These are phyloP conservation scores for Fusarium redolens DNA, from an alignment of 2,329 filamentous ascomycete species.

Conservation along the genomic window DNA sequence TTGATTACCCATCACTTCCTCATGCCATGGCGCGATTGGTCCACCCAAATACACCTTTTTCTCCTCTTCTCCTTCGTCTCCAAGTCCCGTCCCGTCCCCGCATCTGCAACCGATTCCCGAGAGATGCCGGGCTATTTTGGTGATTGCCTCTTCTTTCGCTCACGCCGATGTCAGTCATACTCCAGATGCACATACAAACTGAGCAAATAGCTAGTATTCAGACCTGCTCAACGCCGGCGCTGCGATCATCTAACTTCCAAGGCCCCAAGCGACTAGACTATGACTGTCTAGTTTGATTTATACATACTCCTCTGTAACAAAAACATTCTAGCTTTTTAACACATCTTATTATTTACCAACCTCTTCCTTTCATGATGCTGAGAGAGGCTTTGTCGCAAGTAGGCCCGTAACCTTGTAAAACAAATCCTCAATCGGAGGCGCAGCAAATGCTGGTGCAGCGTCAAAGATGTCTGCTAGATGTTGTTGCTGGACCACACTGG, in stretches of 20 bases:
- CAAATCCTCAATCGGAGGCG: constrained; percentile 78
- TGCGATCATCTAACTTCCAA: constrained; percentile 19
- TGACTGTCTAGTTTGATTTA: constrained; percentile 27
- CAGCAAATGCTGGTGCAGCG: constrained; percentile 73
- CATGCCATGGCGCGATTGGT: constrained; percentile 52
- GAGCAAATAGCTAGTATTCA: constrained; percentile 21
- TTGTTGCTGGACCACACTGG: constrained; percentile 74
- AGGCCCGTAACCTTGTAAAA: constrained; percentile 76
- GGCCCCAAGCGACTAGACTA: constrained; percentile 23
- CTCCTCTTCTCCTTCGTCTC: constrained; percentile 20
- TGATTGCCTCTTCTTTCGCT: constrained; percentile 29
- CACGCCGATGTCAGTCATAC: constrained; percentile 27
- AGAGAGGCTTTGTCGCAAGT: constrained; percentile 67
- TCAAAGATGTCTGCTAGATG: constrained; percentile 78
- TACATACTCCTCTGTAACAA: constrained; percentile 25
- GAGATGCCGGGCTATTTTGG: constrained; percentile 22
- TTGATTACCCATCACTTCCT: constrained; percentile 38
- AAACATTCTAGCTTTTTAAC: constrained; percentile 22
- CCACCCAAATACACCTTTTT: constrained; percentile 36
- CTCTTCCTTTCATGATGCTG: constrained; percentile 37
- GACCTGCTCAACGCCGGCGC: constrained; percentile 34
- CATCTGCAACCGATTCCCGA: constrained; percentile 28
- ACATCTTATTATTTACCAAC: constrained; percentile 21
- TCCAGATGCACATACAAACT: constrained; percentile 4
- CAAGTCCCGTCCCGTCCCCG: constrained; percentile 24